Conservation (phyloP, 176 grass and related monocot species). For the Elaeis guineensis region DNA sequence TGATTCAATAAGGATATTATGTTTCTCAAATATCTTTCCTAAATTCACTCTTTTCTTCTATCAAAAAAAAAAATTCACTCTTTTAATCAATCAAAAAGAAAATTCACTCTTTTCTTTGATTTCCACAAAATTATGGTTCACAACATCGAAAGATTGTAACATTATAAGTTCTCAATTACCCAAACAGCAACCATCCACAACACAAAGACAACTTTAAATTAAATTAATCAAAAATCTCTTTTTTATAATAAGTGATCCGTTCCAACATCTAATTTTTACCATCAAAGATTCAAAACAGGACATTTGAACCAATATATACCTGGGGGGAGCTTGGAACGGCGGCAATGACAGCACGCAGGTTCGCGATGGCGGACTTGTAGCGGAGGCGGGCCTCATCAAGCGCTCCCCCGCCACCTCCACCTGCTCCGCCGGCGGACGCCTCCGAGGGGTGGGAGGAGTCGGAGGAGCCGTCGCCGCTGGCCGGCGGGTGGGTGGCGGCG, state of each 20-base stretch:
- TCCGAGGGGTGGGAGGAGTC: slow-evolving; percentile 29
- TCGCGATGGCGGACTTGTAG: slow-evolving; percentile 60
- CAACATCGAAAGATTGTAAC: too few species aligned
- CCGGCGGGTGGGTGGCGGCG: slow-evolving; percentile 14
- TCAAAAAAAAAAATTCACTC: too few species aligned
- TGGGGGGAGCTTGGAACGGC: slow-evolving; percentile 46
- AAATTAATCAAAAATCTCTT: neutral
- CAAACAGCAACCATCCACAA: too few species aligned
- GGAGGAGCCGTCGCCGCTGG: slow-evolving; percentile 18
- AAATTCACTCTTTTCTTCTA: too few species aligned
- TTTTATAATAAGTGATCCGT: neutral
- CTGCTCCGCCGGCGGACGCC: slow-evolving; percentile 2
- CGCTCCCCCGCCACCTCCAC: slow-evolving; percentile 53
- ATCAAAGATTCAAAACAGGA: neutral
- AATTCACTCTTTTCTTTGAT: too few species aligned
- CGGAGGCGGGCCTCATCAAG: slow-evolving; percentile 88
- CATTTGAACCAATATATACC: slow-evolving; percentile 16
- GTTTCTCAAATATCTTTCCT: too few species aligned
- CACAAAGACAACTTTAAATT: too few species aligned
- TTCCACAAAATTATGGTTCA: too few species aligned
- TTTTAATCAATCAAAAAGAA: too few species aligned
- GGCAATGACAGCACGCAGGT: slow-evolving; percentile 54
- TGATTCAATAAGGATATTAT: too few species aligned
- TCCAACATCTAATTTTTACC: neutral
- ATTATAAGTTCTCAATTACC: too few species aligned